Conservation (phyloP, 2,329 filamentous ascomycete species). For the Chaetomiaceae sp. region DNA sequence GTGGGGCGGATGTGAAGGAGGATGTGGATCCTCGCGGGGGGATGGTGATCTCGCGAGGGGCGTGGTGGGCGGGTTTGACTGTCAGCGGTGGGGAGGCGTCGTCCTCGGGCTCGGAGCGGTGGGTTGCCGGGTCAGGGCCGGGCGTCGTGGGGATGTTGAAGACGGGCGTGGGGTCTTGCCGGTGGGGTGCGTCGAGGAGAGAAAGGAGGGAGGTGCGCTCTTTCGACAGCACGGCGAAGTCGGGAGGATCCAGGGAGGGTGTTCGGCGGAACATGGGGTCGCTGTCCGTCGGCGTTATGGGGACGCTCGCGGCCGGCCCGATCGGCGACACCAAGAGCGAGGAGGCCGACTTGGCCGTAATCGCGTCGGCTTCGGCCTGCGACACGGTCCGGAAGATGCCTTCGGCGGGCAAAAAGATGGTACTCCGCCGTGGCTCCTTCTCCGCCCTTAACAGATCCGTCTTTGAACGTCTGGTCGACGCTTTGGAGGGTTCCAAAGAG, state of each 20-base stretch:
- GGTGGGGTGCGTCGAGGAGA: conserved; percentile 53
- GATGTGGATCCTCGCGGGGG: neutral
- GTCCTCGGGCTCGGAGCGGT: conserved; percentile 11
- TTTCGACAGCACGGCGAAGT: conserved; percentile 50
- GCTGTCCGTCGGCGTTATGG: conserved; percentile 32
- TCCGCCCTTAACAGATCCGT: conserved; percentile 26
- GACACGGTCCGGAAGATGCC: conserved; percentile 60
- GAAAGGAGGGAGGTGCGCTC: conserved; percentile 56
- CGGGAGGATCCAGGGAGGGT: conserved; percentile 57
- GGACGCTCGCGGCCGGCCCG: conserved; percentile 23
- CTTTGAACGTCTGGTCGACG: conserved; percentile 36
- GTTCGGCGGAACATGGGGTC: conserved; percentile 49
- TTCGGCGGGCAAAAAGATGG: conserved; percentile 56
- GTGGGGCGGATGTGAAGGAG: neutral
- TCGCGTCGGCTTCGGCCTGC: conserved; percentile 45
- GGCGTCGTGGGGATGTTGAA: conserved; percentile 41
- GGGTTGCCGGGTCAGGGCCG: conserved; percentile 26
- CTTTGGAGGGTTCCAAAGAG: conserved; percentile 28
- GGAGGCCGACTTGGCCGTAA: conserved; percentile 29
- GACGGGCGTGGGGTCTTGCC: conserved; percentile 32
- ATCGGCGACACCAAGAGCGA: conserved; percentile 7
- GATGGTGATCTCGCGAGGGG: neutral
- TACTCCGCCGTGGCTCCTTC: conserved; percentile 42
- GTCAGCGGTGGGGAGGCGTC: neutral
- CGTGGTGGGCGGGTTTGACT: neutral